These are phyloP conservation scores for Kazachstania martiniae DNA, from an alignment of 805 yeast species.

Conservation along the genomic window DNA sequence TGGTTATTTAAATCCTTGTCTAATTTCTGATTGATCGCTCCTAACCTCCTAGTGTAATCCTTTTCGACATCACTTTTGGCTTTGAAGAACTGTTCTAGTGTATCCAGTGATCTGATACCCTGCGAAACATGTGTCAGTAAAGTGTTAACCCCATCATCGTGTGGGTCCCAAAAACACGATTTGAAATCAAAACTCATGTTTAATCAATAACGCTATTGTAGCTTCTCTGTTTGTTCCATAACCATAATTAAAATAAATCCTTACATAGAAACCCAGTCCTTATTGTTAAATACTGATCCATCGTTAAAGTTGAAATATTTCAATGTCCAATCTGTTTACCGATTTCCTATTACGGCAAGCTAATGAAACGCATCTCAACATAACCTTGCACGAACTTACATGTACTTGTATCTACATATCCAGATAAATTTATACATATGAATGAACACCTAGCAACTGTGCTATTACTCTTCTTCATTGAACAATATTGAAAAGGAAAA, in stretches of 20 bases:
- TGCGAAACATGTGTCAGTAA: constrained; percentile 19
- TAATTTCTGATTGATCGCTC: constrained; percentile 23
- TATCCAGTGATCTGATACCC: constrained; percentile 20
- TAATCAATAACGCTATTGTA: background rate
- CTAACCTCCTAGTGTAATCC: constrained; percentile 25
- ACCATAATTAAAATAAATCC: background rate
- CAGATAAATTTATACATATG: too few species aligned
- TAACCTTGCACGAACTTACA: too few species aligned
- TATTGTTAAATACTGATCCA: too few species aligned
- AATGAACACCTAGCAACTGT: too few species aligned
- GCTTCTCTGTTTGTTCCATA: background rate
- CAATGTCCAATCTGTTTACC: background rate
- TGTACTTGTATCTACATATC: too few species aligned
- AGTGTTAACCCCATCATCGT: constrained; percentile 24
- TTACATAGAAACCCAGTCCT: too few species aligned
- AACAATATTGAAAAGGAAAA: too few species aligned
- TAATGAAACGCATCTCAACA: too few species aligned
- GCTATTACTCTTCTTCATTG: too few species aligned
- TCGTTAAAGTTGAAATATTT: too few species aligned
- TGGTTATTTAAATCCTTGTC: constrained; percentile 11
- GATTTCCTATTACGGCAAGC: background rate
- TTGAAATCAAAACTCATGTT: constrained; percentile 21
- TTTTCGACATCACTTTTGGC: constrained; percentile 25
- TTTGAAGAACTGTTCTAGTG: constrained; percentile 20
- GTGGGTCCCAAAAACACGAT: constrained; percentile 28